Evolutionary conservation across 441 rosid genomes (phyloP).

Genomic region (Adansonia grandidieri): DNA sequence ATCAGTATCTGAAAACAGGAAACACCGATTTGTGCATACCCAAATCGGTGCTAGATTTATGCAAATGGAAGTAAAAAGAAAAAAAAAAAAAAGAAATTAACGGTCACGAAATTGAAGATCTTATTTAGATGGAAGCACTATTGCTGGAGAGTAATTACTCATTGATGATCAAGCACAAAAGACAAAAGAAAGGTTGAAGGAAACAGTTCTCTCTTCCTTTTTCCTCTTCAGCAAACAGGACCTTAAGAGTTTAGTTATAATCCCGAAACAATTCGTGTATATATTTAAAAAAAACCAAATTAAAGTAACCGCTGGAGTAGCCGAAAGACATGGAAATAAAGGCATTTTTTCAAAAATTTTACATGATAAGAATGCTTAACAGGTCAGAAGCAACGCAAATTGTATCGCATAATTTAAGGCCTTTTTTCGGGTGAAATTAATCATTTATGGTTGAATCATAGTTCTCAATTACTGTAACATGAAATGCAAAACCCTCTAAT

Average conservation of each 20-base stretch:
- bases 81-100: not conserved
- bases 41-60: not conserved
- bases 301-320: too few species aligned
- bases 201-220: not conserved
- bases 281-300: too few species aligned
- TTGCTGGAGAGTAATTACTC: not conserved
- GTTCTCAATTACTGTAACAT: not conserved
- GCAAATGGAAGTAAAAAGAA: not conserved
- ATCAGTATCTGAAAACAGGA: not conserved
- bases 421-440: too few species aligned
- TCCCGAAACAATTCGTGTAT: too few species aligned
- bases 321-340: too few species aligned
- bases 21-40: too few species aligned
- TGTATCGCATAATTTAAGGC: not conserved
- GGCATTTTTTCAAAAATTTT: too few species aligned
- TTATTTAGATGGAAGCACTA: not conserved
- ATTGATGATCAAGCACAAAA: constrained; percentile 1
- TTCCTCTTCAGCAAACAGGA: not conserved
- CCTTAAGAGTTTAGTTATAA: not conserved
- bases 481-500: not conserved
- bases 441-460: not conserved
- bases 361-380: not conserved
- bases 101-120: not conserved
- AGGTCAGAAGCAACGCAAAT: not conserved
- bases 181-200: not conserved